Percentiles rank a stretch among this genome's conserved stretches.
These are phyloP conservation scores for Chaetomium cochliodes DNA, from an alignment of 495 filamentous ascomycete genomes.

Conservation along the genomic window DNA sequence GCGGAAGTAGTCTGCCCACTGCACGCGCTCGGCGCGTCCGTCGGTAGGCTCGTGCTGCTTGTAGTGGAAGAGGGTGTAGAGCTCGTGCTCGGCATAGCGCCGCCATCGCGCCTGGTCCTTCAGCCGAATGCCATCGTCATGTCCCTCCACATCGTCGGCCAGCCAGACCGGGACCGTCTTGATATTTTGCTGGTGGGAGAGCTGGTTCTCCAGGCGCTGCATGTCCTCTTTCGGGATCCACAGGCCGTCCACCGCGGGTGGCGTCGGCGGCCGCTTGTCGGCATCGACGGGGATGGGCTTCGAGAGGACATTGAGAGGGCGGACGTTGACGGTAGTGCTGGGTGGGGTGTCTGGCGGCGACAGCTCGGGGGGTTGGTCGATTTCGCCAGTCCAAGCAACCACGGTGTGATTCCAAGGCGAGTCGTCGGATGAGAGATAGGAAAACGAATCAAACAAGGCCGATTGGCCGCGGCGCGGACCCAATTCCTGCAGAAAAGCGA, in stretches of 20 bases:
- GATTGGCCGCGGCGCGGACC: constrained; percentile 78
- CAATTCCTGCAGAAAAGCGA: constrained; percentile 55
- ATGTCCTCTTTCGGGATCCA: constrained; percentile 65
- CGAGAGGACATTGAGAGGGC: constrained; percentile 58
- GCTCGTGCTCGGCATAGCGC: constrained; percentile 80
- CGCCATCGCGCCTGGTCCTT: constrained; percentile 81
- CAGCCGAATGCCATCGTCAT: constrained; percentile 62
- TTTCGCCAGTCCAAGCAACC: constrained; percentile 91
- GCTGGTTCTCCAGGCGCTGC: constrained; percentile 62
- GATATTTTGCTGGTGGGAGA: constrained; percentile 61
- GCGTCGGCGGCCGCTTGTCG: constrained; percentile 50
- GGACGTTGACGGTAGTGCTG: constrained; percentile 41
- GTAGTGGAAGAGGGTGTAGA: constrained; percentile 91
- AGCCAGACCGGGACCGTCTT: constrained; percentile 84
- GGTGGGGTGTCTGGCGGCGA: constrained; percentile 45
- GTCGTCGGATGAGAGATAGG: constrained; percentile 72
- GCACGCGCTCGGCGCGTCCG: constrained; percentile 71
- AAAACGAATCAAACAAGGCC: constrained; percentile 83
- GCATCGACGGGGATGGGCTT: constrained; percentile 70
- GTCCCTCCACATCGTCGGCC: constrained; percentile 63
- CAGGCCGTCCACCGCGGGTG: constrained; percentile 61
- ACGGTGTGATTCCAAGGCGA: constrained; percentile 81
- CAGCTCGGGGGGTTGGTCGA: constrained; percentile 54
- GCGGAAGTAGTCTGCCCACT: constrained; percentile 85
- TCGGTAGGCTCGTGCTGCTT: constrained; percentile 86